Percentiles rank a stretch among this genome's conserved stretches.
Conservation (phyloP, 2,329 filamentous ascomycete genomes). For the Fusarium fujikuroi region DNA sequence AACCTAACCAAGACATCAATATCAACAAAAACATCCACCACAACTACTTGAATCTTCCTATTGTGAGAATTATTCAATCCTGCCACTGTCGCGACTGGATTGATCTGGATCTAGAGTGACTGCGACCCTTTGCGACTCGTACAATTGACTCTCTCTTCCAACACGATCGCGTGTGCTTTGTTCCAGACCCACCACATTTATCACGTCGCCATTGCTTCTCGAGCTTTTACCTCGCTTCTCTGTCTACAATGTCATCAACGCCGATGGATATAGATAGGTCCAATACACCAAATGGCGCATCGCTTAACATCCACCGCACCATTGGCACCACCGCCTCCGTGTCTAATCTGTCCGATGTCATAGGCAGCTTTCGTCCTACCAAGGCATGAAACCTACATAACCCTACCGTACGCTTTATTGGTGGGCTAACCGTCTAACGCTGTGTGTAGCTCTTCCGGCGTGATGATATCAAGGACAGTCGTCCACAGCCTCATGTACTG, state of each 20-base stretch:
- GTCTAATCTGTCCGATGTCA: slow-evolving; percentile 80
- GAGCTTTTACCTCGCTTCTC: neutral
- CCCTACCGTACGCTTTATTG: neutral
- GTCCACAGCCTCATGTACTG: slow-evolving; percentile 73
- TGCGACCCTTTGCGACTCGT: neutral
- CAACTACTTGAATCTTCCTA: neutral
- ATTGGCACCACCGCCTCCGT: slow-evolving; percentile 57
- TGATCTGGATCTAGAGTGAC: neutral
- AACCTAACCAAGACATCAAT: neutral
- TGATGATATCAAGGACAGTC: slow-evolving; percentile 64
- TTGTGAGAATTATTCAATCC: neutral
- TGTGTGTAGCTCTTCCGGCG: slow-evolving; percentile 64
- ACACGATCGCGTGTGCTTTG: slow-evolving; percentile 7
- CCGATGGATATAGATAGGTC: slow-evolving; percentile 67
- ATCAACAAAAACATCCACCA: neutral
- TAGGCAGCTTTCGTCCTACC: slow-evolving; percentile 80
- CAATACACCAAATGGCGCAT: slow-evolving; percentile 53
- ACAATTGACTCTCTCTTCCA: neutral
- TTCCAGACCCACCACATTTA: neutral
- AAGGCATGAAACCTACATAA: slow-evolving; percentile 68
- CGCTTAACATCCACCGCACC: slow-evolving; percentile 63
- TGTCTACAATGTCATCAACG: slow-evolving; percentile 59
- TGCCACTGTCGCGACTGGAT: neutral
- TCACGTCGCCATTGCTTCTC: neutral
- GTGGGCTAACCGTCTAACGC: neutral